phyloP scores from a whole-genome alignment of 164 flowering plant species.

The Liquidambar formosana region DNA sequence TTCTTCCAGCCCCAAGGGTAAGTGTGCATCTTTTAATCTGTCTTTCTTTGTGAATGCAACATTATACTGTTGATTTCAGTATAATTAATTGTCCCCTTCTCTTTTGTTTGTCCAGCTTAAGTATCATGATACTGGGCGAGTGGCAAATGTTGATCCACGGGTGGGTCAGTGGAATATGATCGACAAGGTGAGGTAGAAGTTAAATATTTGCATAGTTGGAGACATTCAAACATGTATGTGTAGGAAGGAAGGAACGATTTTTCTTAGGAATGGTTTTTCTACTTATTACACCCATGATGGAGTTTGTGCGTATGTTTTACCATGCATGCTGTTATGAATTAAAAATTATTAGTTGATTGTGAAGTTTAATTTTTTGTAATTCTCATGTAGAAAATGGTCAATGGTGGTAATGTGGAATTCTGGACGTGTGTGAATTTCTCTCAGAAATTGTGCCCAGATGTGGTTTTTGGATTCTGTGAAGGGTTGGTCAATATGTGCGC shows the following conservation, averaged over 20 bases:
- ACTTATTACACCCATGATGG: too few species aligned
- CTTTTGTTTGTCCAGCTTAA: constrained; percentile 24
- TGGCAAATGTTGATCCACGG: constrained; percentile 45
- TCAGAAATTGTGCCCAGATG: constrained; percentile 7
- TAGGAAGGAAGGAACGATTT: too few species aligned
- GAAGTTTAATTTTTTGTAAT: background rate
- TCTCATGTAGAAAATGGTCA: constrained; percentile 68
- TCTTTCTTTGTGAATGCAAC: background rate
- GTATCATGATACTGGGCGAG: constrained; percentile 7
- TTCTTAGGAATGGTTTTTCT: too few species aligned
- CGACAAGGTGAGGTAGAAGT: constrained; percentile 21
- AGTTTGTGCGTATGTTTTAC: too few species aligned
- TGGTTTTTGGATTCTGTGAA: constrained; percentile 32
- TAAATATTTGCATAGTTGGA: too few species aligned
- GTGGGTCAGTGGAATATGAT: constrained; percentile 98
- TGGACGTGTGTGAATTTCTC: constrained; percentile 78
- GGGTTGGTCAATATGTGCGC: constrained; percentile 55
- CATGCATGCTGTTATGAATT: too few species aligned
- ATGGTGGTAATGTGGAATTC: constrained; percentile 53
- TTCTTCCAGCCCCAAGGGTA: too few species aligned
- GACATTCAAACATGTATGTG: too few species aligned
- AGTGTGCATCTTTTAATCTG: too few species aligned
- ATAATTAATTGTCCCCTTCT: background rate
- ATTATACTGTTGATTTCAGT: background rate
- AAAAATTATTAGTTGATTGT: background rate